phyloP scores from a whole-genome alignment of 2,329 filamentous ascomycete species.

The Tolypocladium album region DNA sequence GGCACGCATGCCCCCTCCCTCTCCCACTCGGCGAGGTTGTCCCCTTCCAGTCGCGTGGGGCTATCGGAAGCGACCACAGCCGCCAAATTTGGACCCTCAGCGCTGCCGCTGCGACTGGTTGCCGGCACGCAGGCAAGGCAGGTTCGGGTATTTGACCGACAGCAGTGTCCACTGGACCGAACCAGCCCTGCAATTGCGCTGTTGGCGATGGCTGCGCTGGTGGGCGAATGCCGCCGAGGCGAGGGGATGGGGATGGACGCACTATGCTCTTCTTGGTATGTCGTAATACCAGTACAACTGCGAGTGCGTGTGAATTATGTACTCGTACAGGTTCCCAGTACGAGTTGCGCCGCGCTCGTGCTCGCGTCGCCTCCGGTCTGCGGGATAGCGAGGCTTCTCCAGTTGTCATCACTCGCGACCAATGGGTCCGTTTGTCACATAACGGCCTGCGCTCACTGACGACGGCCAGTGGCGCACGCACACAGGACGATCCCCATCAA shows the following conservation, averaged over 20 bases:
- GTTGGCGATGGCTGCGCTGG: background rate
- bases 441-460: background rate
- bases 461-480: background rate
- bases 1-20: background rate
- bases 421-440: background rate
- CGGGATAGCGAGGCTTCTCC: background rate
- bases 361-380: background rate
- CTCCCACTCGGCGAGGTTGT: background rate
- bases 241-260: background rate
- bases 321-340: background rate
- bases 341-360: background rate
- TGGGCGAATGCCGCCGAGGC: background rate
- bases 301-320: no score
- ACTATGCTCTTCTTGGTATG: background rate
- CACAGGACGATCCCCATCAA: background rate
- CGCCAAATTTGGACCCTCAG: background rate
- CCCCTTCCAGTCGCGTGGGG: background rate
- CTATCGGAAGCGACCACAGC: background rate
- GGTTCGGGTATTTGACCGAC: background rate
- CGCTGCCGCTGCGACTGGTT: background rate
- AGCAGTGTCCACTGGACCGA: background rate
- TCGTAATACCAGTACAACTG: background rate
- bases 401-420: background rate
- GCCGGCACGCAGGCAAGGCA: background rate
- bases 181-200: background rate